Evolutionary conservation across 305 asterid species (phyloP), one percentile per base, ranked within the genome.

Genomic region (Solanum hybrid): DNA sequence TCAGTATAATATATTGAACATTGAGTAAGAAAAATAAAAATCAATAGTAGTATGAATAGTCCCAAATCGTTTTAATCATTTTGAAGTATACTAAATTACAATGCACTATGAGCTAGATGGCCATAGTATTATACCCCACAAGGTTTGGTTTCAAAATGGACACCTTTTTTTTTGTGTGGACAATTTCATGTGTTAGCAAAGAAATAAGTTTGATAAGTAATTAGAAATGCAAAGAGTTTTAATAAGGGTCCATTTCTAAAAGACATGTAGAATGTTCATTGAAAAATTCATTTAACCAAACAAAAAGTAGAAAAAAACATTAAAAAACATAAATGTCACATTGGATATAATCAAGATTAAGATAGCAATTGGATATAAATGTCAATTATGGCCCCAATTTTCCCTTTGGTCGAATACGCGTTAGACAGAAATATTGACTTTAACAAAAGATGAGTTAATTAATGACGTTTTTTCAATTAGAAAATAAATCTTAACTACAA

Each of bases 361-460:
- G 66, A 82, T 82, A 29, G 73, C n/a, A n/a, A n/a, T n/a, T n/a
- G n/a, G n/a, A n/a, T n/a, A n/a, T n/a, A n/a, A n/a, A n/a, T n/a
- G n/a, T n/a, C 27, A 42, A 4, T 29, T 45, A 31, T 45, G 87
- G 73, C 17, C 73, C 87, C 73, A 82, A 45, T 45, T 82, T 82
- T 15, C 40, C 87, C 87, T 45, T 1, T 82, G 10, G 73, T 82
- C 40, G 29, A 82, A 45, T 78, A 91, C 91, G 92, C 94, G 94
- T 91, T 82, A 88, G 94, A 91, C 92, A 91, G 10, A 89, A 88
- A 86, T 91, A 86, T 92, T 92, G 93, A 92, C 94, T 90, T 90
- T 35, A 85, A 87, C 35, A 26, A 60, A 38, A 35, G 71, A 31
- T 17, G 71, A 45, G 71, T 45, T 27, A 40, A 27, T 26, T 40